Evolutionary conservation across 2,329 filamentous ascomycete genomes (phyloP).

Genomic region (Didymosphaeria variabile): DNA sequence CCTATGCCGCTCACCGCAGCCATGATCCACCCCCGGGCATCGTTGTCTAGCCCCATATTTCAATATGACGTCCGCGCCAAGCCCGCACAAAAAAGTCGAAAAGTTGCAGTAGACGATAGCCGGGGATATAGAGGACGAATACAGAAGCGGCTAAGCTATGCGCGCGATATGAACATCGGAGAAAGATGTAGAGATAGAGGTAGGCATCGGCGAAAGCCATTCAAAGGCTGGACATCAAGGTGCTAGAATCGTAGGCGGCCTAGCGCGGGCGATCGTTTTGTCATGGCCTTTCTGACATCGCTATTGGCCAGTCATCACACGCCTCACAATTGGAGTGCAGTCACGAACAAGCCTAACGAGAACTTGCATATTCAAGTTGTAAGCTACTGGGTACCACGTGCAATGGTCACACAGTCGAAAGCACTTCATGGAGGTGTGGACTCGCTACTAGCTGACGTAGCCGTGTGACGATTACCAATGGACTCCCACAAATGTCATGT

Average conservation of each 20-base stretch:
- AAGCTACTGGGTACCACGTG: not conserved
- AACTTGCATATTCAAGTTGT: not conserved
- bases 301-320: not conserved
- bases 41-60: conserved; percentile 56
- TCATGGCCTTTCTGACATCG: not conserved
- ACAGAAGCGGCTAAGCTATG: not conserved
- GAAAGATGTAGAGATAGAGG: not conserved
- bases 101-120: not conserved
- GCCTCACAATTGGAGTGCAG: not conserved
- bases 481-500: not conserved
- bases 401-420: not conserved
- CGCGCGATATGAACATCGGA: not conserved
- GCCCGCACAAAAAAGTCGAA: not conserved
- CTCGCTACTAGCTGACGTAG: no score
- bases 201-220: not conserved
- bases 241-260: conserved; percentile 6
- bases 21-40: conserved; percentile 95
- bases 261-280: conserved; percentile 9
- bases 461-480: no score
- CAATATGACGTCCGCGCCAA: conserved; percentile 3
- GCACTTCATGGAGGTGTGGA: not conserved
- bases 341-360: not conserved
- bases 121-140: not conserved
- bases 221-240: conserved; percentile 11
- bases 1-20: conserved; percentile 80